phyloP scores from a whole-genome alignment of 2,329 filamentous ascomycete genomes.

The Ceratocystis harringtonii region DNA sequence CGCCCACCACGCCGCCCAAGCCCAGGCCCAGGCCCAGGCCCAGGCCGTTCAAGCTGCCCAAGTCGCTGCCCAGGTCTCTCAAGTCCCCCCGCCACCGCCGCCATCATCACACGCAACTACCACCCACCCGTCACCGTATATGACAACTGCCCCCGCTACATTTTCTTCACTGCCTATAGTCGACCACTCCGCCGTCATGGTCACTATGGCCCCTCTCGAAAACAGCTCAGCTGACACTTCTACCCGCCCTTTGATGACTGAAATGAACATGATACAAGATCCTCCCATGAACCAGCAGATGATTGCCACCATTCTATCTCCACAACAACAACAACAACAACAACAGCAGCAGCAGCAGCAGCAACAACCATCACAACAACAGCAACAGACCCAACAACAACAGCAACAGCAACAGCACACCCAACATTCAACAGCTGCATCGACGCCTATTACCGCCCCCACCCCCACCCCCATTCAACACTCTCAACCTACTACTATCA shows the following conservation, averaged over 20 bases:
- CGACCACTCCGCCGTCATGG: conserved; percentile 10
- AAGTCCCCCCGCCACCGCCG: not conserved
- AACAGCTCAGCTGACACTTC: not conserved
- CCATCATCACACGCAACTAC: not conserved
- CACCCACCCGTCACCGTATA: conserved; percentile 5
- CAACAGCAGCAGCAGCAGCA: not conserved
- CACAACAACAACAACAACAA: conserved; percentile 4
- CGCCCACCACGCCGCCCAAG: not conserved
- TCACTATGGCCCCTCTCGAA: conserved; percentile 9
- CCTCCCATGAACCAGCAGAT: conserved; percentile 11
- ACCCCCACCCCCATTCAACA: not conserved
- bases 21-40: not conserved
- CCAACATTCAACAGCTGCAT: not conserved
- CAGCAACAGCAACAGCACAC: not conserved
- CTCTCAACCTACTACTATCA: not conserved
- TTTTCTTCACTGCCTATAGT: conserved; percentile 6
- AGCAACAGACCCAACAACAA: not conserved
- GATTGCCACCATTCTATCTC: conserved; percentile 12
- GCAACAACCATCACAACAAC: no score
- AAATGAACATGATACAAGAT: conserved; percentile 11
- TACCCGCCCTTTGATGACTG: conserved; percentile 12
- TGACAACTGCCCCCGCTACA: not conserved
- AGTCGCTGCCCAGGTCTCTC: not conserved
- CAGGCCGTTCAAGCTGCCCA: not conserved
- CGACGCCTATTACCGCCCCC: not conserved